Conservation (phyloP, 805 yeast species). For the Wickerhamiella kazuoi region DNA sequence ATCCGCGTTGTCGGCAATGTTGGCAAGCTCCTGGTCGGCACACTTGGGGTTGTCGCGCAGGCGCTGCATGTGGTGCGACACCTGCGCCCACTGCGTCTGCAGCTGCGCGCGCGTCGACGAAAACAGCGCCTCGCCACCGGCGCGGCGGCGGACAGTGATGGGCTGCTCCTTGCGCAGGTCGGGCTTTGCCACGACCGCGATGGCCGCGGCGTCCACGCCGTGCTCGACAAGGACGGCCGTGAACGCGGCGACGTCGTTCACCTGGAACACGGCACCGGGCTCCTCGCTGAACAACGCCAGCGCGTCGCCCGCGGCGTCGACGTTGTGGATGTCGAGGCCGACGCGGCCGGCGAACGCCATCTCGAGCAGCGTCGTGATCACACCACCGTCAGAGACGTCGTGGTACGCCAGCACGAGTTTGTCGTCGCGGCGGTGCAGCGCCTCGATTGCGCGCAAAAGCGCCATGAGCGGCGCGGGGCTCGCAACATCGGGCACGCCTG, state of each 20-base stretch:
- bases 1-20: conserved; percentile 61
- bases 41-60: conserved; percentile 86
- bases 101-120: conserved; percentile 45
- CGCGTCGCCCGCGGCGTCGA: conserved; percentile 30
- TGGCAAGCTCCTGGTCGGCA: conserved; percentile 68
- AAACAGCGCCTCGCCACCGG: conserved; percentile 28
- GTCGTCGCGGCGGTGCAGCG: conserved; percentile 46
- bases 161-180: conserved; percentile 32
- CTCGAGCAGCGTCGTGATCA: conserved; percentile 66
- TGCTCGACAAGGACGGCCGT: conserved; percentile 34
- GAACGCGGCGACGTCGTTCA: conserved; percentile 41
- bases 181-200: conserved; percentile 49
- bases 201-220: conserved; percentile 37
- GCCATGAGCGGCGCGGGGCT: conserved; percentile 43
- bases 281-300: conserved; percentile 75
- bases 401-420: conserved; percentile 67
- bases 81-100: conserved; percentile 72
- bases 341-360: conserved; percentile 95
- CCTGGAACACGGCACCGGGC: conserved; percentile 90
- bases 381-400: conserved; percentile 94
- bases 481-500: conserved; percentile 67
- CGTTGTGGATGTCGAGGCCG: conserved; percentile 43
- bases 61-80: conserved; percentile 78
- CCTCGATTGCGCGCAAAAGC: conserved; percentile 50
- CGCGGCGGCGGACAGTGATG: conserved; percentile 29